Percentiles rank a stretch among this genome's conserved stretches.
These are phyloP conservation scores for Metroxylon sagu DNA, from an alignment of 176 grass and related monocot genomes.

Conservation along the genomic window DNA sequence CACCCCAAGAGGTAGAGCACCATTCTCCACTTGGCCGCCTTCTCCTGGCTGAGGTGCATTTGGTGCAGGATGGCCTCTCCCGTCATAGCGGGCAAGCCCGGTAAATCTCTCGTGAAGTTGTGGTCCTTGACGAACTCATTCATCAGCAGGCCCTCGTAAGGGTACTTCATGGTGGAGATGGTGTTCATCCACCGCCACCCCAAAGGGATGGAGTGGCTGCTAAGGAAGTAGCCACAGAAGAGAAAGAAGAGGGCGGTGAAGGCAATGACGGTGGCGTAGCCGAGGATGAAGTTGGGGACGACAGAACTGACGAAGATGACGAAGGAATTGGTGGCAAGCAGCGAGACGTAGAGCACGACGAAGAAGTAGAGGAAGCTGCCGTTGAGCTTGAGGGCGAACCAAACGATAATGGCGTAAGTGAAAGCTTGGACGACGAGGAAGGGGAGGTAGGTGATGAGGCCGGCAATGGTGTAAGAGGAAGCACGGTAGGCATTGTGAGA, in stretches of 20 bases:
- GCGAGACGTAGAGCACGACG: conserved; percentile 50
- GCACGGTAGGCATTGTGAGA: conserved; percentile 56
- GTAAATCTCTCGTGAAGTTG: not conserved
- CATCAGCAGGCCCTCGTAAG: conserved; percentile 58
- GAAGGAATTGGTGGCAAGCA: conserved; percentile 61
- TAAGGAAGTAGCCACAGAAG: conserved; percentile 50
- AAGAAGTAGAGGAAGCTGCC: conserved; percentile 54
- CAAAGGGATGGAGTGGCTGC: conserved; percentile 36
- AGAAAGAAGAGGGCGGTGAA: conserved; percentile 75
- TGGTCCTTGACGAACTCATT: conserved; percentile 30
- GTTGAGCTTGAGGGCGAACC: conserved; percentile 39
- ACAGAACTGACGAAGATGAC: conserved; percentile 65
- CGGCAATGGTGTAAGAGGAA: conserved; percentile 36
- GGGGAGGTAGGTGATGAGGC: conserved; percentile 40
- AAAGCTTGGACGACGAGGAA: conserved; percentile 53
- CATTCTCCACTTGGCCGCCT: conserved; percentile 50
- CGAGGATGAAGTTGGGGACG: conserved; percentile 58
- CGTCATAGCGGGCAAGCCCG: not conserved
- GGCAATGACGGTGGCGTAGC: conserved; percentile 57
- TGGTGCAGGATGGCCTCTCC: conserved; percentile 40
- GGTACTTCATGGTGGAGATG: conserved; percentile 56
- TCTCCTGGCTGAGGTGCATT: conserved; percentile 26
- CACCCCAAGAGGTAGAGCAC: conserved; percentile 51
- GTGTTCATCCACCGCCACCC: conserved; percentile 63
- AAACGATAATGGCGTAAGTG: conserved; percentile 38